Conservation (phyloP, 495 filamentous ascomycete species). For the Aspergillus olivimuriae region DNA sequence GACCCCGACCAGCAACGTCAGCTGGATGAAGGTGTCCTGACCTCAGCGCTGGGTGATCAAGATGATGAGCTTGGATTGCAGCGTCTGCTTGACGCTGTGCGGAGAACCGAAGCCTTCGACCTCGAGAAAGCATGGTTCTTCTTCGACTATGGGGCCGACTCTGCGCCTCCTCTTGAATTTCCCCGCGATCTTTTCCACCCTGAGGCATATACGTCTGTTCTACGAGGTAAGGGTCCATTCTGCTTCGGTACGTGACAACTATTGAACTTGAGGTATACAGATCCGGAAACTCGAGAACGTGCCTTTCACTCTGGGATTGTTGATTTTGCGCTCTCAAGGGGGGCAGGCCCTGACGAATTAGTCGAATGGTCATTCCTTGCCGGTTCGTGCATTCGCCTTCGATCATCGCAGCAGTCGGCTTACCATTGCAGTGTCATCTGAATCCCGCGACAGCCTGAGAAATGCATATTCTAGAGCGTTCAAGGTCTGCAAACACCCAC, state of each 20-base stretch:
- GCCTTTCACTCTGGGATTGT: slow-evolving; percentile 64
- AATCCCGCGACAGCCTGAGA: slow-evolving; percentile 55
- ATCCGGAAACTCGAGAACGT: slow-evolving; percentile 49
- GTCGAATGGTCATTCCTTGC: slow-evolving; percentile 69
- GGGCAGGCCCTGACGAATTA: slow-evolving; percentile 60
- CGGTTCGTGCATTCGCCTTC: slow-evolving; percentile 23
- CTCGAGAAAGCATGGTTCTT: slow-evolving; percentile 61
- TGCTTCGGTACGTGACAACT: not conserved
- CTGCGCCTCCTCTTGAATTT: slow-evolving; percentile 32
- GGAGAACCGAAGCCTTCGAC: slow-evolving; percentile 65
- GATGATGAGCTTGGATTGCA: slow-evolving; percentile 48
- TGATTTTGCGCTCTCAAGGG: slow-evolving; percentile 48
- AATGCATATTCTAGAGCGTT: slow-evolving; percentile 57
- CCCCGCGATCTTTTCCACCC: slow-evolving; percentile 23
- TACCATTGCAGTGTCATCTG: slow-evolving; percentile 42
- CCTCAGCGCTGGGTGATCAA: slow-evolving; percentile 38
- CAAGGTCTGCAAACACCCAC: slow-evolving; percentile 20
- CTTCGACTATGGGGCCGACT: slow-evolving; percentile 37
- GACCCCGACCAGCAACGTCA: slow-evolving; percentile 9
- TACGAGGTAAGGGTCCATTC: slow-evolving; percentile 29
- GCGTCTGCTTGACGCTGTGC: slow-evolving; percentile 63
- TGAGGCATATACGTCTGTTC: slow-evolving; percentile 18
- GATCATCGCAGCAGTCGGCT: slow-evolving; percentile 3
- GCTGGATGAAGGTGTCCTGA: slow-evolving; percentile 39
- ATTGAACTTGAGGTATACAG: slow-evolving; percentile 19